Conservation (phyloP, 805 yeast species). For the Hanseniaspora pseudoguilliermondii region DNA sequence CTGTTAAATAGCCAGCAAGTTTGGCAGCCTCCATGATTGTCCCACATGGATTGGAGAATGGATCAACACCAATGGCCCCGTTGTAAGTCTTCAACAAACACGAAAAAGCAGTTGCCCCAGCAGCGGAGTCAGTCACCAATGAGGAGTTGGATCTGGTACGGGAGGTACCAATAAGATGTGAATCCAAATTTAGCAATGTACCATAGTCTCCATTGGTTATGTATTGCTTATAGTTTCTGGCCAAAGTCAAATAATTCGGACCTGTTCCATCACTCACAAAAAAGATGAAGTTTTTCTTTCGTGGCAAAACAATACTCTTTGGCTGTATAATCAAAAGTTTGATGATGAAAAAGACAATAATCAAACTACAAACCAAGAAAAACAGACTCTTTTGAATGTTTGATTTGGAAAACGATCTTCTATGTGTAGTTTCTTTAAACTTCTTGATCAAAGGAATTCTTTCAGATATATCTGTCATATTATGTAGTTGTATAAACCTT, state of each 20-base stretch:
- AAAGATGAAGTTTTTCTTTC: constrained; percentile 65
- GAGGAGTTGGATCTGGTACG: constrained; percentile 71
- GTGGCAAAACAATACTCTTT: neutral
- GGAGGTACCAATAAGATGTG: constrained; percentile 65
- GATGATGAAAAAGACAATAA: neutral
- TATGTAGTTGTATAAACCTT: neutral
- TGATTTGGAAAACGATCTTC: neutral
- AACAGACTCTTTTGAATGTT: neutral
- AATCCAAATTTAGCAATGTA: constrained; percentile 51
- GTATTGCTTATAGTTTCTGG: constrained; percentile 61
- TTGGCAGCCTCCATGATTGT: constrained; percentile 82
- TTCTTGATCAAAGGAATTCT: neutral
- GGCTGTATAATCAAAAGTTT: constrained; percentile 3
- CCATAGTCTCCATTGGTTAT: constrained; percentile 33
- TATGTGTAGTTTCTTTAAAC: neutral
- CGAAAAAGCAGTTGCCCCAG: constrained; percentile 91
- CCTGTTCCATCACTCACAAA: constrained; percentile 96
- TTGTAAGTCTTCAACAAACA: constrained; percentile 76
- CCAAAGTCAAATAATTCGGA: constrained; percentile 69
- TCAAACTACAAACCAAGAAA: neutral
- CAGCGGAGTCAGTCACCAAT: constrained; percentile 86
- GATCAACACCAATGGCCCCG: constrained; percentile 81
- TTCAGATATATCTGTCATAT: neutral
- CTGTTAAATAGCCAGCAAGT: constrained; percentile 66
- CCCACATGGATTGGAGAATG: constrained; percentile 63